These are phyloP conservation scores for Colletotrichum destructivum DNA, from an alignment of 2,329 filamentous ascomycete species.

Conservation along the genomic window DNA sequence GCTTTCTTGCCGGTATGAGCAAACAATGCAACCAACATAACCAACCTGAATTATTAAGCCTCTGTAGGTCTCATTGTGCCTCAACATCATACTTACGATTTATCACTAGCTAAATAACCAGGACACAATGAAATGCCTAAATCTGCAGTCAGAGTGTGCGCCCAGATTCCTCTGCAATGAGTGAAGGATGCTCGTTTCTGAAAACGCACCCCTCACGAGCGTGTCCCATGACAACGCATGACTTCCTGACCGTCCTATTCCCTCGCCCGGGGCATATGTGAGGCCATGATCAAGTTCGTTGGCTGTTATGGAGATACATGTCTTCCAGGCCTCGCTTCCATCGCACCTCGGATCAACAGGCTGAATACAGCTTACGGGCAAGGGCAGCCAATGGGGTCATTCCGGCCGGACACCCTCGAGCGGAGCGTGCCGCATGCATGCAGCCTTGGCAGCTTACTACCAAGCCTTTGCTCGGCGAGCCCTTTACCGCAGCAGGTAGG, in stretches of 20 bases:
- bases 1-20: background rate
- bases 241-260: background rate
- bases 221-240: background rate
- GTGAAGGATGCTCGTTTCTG: background rate
- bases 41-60: background rate
- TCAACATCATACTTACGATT: background rate
- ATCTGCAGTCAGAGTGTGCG: background rate
- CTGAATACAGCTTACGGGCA: too few relatives aligned
- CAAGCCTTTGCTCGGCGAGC: slow-evolving; percentile 1
- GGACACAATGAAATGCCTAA: background rate
- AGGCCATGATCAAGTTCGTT: background rate
- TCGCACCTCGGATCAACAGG: background rate
- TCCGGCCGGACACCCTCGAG: too few relatives aligned
- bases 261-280: background rate
- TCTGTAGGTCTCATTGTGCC: background rate
- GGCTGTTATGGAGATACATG: slow-evolving; percentile 5
- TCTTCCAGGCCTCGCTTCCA: background rate
- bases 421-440: too few relatives aligned
- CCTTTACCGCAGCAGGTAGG: background rate
- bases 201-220: background rate
- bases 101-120: background rate
- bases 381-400: too few relatives aligned
- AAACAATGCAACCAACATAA: background rate
- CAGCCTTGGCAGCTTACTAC: background rate
- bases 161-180: background rate